These are phyloP conservation scores for Sporothrix euskadiensis DNA, from an alignment of 2,329 filamentous ascomycete genomes.

Conservation along the genomic window DNA sequence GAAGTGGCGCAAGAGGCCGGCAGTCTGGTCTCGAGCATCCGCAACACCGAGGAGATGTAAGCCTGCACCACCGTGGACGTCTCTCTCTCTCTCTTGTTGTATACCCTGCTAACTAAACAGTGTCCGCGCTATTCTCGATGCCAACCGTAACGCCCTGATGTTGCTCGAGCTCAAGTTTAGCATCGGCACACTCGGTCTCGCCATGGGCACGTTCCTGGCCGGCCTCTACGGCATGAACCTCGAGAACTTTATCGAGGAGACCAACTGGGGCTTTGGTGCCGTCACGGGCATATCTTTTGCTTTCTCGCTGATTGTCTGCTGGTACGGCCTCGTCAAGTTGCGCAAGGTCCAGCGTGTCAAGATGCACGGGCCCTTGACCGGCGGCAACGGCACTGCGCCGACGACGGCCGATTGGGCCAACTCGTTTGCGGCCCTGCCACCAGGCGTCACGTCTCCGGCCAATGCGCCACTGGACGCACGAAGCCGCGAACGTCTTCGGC, in stretches of 20 bases:
- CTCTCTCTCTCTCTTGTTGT: background rate
- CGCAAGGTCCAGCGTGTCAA: conserved; percentile 55
- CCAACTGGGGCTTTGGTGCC: conserved; percentile 76
- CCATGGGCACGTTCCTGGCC: conserved; percentile 90
- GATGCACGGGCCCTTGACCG: conserved; percentile 36
- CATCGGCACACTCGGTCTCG: conserved; percentile 90
- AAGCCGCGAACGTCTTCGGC: conserved; percentile 53
- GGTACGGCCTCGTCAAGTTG: conserved; percentile 80
- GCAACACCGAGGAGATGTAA: conserved; percentile 98
- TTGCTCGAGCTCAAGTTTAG: conserved; percentile 94
- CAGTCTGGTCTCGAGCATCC: conserved; percentile 89
- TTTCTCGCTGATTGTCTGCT: conserved; percentile 75
- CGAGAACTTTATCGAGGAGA: conserved; percentile 97
- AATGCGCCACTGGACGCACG: conserved; percentile 52
- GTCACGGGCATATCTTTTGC: conserved; percentile 70
- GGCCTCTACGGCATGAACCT: conserved; percentile 99
- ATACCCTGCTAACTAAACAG: conserved; percentile 51
- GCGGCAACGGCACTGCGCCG: background rate
- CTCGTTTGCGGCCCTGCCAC: conserved; percentile 21
- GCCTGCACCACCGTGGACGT: conserved; percentile 38
- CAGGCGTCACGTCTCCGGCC: conserved; percentile 38
- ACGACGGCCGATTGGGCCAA: conserved; percentile 18
- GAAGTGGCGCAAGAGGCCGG: conserved; percentile 96
- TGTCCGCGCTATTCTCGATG: conserved; percentile 91
- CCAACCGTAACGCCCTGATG: conserved; percentile 98